Evolutionary conservation across 345 rosid genomes (phyloP).

Genomic region (Laguncularia racemosa): DNA sequence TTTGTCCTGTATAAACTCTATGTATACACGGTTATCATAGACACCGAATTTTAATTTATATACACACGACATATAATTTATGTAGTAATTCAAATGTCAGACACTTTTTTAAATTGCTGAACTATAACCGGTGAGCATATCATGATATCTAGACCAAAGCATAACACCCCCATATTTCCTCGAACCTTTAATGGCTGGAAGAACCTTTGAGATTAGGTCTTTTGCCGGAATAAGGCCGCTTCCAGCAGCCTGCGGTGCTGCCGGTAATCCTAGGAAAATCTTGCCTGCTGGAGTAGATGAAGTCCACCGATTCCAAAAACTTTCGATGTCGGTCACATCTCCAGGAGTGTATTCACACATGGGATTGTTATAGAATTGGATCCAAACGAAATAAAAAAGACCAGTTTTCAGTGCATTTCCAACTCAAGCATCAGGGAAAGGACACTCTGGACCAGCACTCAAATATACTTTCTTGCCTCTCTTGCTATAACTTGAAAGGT

Average conservation of each 20-base stretch:
- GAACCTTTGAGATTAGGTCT: conserved; percentile 24
- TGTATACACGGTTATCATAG: too few relatives aligned
- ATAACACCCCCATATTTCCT: conserved; percentile 42
- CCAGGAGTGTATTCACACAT: conserved; percentile 34
- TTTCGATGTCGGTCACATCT: conserved; percentile 21
- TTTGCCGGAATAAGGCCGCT: conserved; percentile 39
- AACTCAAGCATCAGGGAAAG: conserved; percentile 38
- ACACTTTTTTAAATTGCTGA: conserved; percentile 23
- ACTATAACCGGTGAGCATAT: conserved; percentile 33
- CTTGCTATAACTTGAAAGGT: conserved; percentile 18
- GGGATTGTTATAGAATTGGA: conserved; percentile 51
- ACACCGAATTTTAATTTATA: too few relatives aligned
- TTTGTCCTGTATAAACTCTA: too few relatives aligned
- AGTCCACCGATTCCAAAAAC: conserved; percentile 46
- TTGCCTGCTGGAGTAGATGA: conserved; percentile 20
- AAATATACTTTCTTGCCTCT: conserved; percentile 34
- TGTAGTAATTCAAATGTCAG: not conserved
- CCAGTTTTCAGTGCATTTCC: conserved; percentile 37
- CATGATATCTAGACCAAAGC: conserved; percentile 48
- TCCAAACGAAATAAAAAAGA: conserved; percentile 45
- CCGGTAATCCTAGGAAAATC: conserved; percentile 47
- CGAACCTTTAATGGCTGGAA: conserved; percentile 33
- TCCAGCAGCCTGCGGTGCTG: conserved; percentile 42
- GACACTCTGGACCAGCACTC: conserved; percentile 55
- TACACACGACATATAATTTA: too few relatives aligned